These are phyloP conservation scores for Lasiodiplodia gonubiensis DNA, from an alignment of 2,329 filamentous ascomycete genomes.

Conservation along the genomic window DNA sequence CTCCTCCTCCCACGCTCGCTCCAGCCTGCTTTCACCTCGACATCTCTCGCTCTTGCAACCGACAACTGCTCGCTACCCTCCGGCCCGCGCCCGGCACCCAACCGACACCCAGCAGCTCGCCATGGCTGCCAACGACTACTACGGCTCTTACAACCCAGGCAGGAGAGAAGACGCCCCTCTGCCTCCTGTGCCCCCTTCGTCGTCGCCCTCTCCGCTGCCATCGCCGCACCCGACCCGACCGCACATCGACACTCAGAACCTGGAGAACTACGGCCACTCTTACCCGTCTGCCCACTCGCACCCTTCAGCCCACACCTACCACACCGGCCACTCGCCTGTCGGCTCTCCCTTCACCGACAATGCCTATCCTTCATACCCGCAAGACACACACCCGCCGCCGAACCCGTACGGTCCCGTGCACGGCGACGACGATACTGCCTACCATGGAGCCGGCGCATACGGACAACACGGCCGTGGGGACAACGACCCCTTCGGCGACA, in stretches of 20 bases:
- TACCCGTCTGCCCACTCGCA: conserved; percentile 26
- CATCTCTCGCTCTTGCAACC: neutral
- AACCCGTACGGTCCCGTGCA: conserved; percentile 62
- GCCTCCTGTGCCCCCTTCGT: conserved; percentile 40
- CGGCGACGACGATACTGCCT: conserved; percentile 64
- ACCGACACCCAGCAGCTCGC: conserved; percentile 23
- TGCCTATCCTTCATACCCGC: conserved; percentile 63
- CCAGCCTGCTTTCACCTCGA: neutral
- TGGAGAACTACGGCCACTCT: conserved; percentile 27
- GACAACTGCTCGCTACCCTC: conserved; percentile 1
- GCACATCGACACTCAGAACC: conserved; percentile 42
- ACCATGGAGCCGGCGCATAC: conserved; percentile 55
- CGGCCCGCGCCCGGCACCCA: conserved; percentile 14
- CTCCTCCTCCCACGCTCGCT: conserved; percentile 17
- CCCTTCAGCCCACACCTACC: conserved; percentile 10
- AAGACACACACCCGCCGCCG: conserved; percentile 46
- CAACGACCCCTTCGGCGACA: conserved; percentile 59
- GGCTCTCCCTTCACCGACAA: conserved; percentile 70
- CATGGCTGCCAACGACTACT: conserved; percentile 66
- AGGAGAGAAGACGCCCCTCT: conserved; percentile 51
- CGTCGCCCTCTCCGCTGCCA: conserved; percentile 35
- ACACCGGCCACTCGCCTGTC: conserved; percentile 30
- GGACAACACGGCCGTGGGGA: conserved; percentile 43
- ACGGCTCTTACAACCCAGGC: conserved; percentile 55
- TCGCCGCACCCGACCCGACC: conserved; percentile 42